phyloP scores from a whole-genome alignment of 345 rosid genomes.

The Hibiscus mutabilis region DNA sequence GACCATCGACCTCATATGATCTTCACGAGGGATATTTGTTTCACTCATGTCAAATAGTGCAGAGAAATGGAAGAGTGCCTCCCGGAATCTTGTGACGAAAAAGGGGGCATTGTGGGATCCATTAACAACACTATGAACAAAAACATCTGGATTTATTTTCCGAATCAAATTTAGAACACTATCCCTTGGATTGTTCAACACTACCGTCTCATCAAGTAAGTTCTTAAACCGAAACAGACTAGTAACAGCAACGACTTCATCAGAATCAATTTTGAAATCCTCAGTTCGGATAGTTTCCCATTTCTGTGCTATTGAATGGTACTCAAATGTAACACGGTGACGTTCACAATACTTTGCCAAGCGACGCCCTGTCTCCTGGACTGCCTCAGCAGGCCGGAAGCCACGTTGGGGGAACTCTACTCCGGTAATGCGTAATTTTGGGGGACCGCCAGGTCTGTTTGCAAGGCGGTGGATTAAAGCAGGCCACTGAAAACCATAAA shows the following conservation, averaged over 20 bases:
- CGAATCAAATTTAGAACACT: conserved; percentile 23
- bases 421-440: conserved; percentile 46
- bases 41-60: conserved; percentile 33
- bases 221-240: conserved; percentile 27
- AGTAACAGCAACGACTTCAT: conserved; percentile 42
- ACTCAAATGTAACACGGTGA: conserved; percentile 39
- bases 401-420: conserved; percentile 44
- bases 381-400: conserved; percentile 34
- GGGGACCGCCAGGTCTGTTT: conserved; percentile 22
- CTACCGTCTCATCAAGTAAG: conserved; percentile 40
- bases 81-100: conserved; percentile 39
- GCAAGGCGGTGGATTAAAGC: conserved; percentile 37
- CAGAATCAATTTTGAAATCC: conserved; percentile 26
- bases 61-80: conserved; percentile 41
- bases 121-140: conserved; percentile 20
- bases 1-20: conserved; percentile 23
- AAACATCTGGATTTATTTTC: conserved; percentile 33
- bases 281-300: conserved; percentile 38
- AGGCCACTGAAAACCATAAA: conserved; percentile 52
- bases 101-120: conserved; percentile 44
- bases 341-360: conserved; percentile 42
- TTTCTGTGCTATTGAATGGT: conserved; percentile 30
- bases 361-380: conserved; percentile 36
- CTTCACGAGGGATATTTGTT: conserved; percentile 23
- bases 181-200: conserved; percentile 31